Conservation (phyloP, 2,329 filamentous ascomycete species). For the Thielaviopsis ethacetica region DNA sequence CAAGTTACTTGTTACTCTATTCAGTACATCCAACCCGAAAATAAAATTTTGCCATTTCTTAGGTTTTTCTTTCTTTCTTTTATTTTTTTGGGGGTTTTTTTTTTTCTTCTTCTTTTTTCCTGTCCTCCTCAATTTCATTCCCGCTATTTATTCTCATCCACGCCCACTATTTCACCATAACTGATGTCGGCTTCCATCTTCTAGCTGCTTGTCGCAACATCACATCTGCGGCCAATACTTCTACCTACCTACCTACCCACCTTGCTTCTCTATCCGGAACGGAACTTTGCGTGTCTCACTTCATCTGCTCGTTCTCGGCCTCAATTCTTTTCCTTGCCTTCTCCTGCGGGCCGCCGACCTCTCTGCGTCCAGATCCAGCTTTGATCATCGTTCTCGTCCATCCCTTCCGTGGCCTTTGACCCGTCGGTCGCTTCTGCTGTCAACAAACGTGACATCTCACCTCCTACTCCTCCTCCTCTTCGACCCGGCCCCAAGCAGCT, state of each 20-base stretch:
- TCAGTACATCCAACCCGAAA: too few species aligned
- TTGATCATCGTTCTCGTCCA: not conserved
- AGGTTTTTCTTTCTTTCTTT: too few species aligned
- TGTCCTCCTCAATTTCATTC: too few species aligned
- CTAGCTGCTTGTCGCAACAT: not conserved
- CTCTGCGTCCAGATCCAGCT: not conserved
- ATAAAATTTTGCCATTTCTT: too few species aligned
- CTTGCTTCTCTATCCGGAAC: not conserved
- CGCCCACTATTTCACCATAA: too few species aligned
- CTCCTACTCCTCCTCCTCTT: too few species aligned
- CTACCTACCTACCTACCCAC: not conserved
- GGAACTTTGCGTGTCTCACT: not conserved
- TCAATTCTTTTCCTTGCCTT: not conserved
- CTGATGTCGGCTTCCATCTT: too few species aligned
- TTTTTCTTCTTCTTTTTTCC: too few species aligned
- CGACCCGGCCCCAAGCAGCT: not conserved
- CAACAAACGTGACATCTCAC: too few species aligned
- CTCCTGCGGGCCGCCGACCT: not conserved
- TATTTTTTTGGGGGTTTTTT: too few species aligned
- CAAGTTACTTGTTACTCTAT: too few species aligned
- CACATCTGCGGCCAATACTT: not conserved
- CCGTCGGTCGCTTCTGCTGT: not conserved
- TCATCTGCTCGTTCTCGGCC: not conserved
- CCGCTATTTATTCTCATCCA: too few species aligned
- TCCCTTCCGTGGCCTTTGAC: not conserved